Evolutionary conservation across 805 yeast species (phyloP).

Genomic region (Peterozyma xylosa): DNA sequence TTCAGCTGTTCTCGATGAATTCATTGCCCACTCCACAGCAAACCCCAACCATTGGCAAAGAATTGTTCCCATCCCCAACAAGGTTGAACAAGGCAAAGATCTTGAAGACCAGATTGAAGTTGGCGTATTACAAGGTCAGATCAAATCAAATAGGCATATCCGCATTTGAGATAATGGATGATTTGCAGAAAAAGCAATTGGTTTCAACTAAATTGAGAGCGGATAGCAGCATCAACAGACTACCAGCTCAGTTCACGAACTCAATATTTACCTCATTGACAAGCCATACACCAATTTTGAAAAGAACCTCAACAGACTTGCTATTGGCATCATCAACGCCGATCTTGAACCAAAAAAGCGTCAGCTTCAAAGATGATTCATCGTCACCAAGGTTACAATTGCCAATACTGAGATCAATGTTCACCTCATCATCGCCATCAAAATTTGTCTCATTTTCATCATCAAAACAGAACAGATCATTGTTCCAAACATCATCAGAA

Average conservation of each 20-base stretch:
- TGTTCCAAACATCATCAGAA: neutral
- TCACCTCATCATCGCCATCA: slow-evolving; percentile 10
- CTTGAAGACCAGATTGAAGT: slow-evolving; percentile 37
- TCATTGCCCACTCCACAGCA: slow-evolving; percentile 7
- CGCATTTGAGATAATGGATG: slow-evolving; percentile 15
- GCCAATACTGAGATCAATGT: slow-evolving; percentile 1
- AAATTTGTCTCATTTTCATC: slow-evolving; percentile 3
- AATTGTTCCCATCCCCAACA: slow-evolving; percentile 14
- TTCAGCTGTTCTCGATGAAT: neutral
- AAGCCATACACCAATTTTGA: neutral
- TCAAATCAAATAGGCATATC: slow-evolving; percentile 36
- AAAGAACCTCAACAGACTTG: neutral
- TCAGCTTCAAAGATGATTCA: slow-evolving; percentile 9
- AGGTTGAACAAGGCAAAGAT: slow-evolving; percentile 26
- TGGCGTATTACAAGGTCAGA: slow-evolving; percentile 44
- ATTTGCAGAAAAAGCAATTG: no score
- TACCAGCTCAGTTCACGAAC: no score
- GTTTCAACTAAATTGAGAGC: no score
- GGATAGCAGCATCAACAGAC: no score
- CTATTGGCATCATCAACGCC: slow-evolving; percentile 27
- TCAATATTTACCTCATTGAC: neutral
- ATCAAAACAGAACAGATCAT: neutral
- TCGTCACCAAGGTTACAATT: slow-evolving; percentile 15
- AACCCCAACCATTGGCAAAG: slow-evolving; percentile 6
- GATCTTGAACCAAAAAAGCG: slow-evolving; percentile 1